Evolutionary conservation across 208 protist genomes (phyloP).

Genomic region (Trypanosoma cruzi): DNA sequence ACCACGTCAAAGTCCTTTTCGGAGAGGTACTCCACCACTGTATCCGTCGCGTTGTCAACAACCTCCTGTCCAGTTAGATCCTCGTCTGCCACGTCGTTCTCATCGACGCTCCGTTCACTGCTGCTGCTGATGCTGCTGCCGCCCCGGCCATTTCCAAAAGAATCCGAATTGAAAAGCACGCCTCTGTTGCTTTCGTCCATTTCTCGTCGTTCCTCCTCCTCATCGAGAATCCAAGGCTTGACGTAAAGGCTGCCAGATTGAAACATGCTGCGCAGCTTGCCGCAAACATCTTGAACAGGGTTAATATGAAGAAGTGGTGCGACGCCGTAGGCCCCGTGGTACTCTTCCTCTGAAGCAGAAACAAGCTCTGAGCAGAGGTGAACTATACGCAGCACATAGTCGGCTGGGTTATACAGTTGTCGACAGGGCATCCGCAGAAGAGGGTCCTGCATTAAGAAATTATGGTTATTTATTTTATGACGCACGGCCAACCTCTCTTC

Average conservation of each 20-base stretch:
- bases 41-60: constrained; percentile 49
- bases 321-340: constrained; percentile 17
- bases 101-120: constrained; percentile 1
- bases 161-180: not conserved
- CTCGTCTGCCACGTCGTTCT: constrained; percentile 3
- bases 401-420: constrained; percentile 67
- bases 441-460: constrained; percentile 18
- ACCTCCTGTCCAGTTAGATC: constrained; percentile 69
- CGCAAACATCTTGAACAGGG: constrained; percentile 58
- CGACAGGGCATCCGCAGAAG: constrained; percentile 16
- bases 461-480: constrained; percentile 19
- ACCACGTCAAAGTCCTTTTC: constrained; percentile 71
- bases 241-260: constrained; percentile 12
- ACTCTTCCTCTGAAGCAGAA: constrained; percentile 28
- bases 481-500: constrained; percentile 46
- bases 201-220: constrained; percentile 1
- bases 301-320: constrained; percentile 73
- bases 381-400: constrained; percentile 66
- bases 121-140: not conserved
- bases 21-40: constrained; percentile 49
- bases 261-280: constrained; percentile 35
- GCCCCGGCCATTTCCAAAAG: not conserved
- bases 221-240: not conserved
- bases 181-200: not conserved
- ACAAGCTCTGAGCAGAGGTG: constrained; percentile 47